Conservation (phyloP, 2,329 filamentous ascomycete genomes). For the Colletotrichum nymphaeae region DNA sequence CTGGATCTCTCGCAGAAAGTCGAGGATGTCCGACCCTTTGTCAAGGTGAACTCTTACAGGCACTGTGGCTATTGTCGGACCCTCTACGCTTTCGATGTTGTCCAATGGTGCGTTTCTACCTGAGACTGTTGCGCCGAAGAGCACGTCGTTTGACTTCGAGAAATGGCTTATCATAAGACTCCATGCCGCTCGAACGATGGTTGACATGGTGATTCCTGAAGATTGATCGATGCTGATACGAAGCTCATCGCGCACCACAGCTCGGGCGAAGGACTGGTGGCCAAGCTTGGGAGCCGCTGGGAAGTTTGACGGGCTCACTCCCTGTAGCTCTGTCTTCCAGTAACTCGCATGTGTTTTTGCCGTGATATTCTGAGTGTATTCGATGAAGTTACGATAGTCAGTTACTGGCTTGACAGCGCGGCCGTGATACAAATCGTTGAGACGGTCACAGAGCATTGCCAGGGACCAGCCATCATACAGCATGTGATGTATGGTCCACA, state of each 20-base stretch:
- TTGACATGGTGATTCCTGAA: slow-evolving; percentile 33
- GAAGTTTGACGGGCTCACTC: not conserved
- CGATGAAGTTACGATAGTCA: slow-evolving; percentile 21
- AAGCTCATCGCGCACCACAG: slow-evolving; percentile 9
- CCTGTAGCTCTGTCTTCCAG: slow-evolving; percentile 5
- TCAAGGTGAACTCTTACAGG: slow-evolving; percentile 40
- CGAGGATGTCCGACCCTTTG: not conserved
- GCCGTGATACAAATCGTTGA: slow-evolving; percentile 1
- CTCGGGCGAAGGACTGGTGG: slow-evolving; percentile 12
- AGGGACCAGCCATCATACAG: slow-evolving; percentile 30
- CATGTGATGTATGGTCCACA: slow-evolving; percentile 38
- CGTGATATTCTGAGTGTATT: not conserved
- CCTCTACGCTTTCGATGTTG: slow-evolving; percentile 42
- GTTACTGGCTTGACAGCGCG: not conserved
- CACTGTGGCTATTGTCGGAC: slow-evolving; percentile 45
- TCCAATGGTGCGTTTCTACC: slow-evolving; percentile 43
- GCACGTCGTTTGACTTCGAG: slow-evolving; percentile 41
- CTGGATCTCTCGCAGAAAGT: slow-evolving; percentile 34
- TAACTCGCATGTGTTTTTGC: not conserved
- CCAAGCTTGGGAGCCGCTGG: not conserved
- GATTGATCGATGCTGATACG: not conserved
- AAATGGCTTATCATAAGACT: slow-evolving; percentile 50
- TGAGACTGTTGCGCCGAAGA: slow-evolving; percentile 44
- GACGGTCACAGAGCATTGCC: slow-evolving; percentile 6
- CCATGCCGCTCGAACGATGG: slow-evolving; percentile 42